Evolutionary conservation across 164 flowering plant species (phyloP), one percentile per base, ranked within the genome.

Genomic region (Stephania yunnanensis): DNA sequence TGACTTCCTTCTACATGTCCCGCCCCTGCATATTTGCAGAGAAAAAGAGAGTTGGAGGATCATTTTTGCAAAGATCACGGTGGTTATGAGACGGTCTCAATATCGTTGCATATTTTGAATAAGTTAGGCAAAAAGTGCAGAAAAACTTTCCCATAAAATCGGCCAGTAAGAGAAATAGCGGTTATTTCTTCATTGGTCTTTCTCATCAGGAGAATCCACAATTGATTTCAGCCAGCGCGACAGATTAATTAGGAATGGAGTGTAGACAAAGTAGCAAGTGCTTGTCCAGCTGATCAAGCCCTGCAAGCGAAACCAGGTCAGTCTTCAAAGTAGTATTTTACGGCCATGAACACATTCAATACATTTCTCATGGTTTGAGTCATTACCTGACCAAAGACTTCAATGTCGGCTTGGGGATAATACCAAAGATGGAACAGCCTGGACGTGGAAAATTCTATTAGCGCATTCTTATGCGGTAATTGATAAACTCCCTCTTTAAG

Each of bases 211-310:
- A 45, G 72, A 55, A 63, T 17, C 31, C 55, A 80, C 10, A 17
- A 73, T 46, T n/a, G 90, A 81, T 71, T 75, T 87, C 71, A 92
- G 74, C 95, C 91, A 94, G 10, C 96, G 90, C 0, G 98, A 78
- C 69, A 90, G 81, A 82, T 81, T 89, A 75, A 82, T 83, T 77
- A 94, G 66, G 80, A 94, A 92, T 19, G 89, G 93, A 7, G 89
- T 89, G 81, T 94, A 94, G 50, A 85, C 95, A 69, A 94, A 94
- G 78, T 91, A 94, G 86, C 98, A 92, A 63, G 92, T 90, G 80
- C 85, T 70, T 8, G 97, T 91, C 98, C 97, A 92, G 63, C 86
- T 88, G 52, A 92, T 83, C 61, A 94, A 72, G 5, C 97, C 97
- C 95, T 91, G 90, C 84, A 72, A 58, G 7, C 3, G 15, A 58